A percentile compares a stretch with the other conserved stretches of the same genome.
These are phyloP conservation scores for Hylodesmum podocarpum DNA, from an alignment of 306 rosid genomes.

Conservation along the genomic window DNA sequence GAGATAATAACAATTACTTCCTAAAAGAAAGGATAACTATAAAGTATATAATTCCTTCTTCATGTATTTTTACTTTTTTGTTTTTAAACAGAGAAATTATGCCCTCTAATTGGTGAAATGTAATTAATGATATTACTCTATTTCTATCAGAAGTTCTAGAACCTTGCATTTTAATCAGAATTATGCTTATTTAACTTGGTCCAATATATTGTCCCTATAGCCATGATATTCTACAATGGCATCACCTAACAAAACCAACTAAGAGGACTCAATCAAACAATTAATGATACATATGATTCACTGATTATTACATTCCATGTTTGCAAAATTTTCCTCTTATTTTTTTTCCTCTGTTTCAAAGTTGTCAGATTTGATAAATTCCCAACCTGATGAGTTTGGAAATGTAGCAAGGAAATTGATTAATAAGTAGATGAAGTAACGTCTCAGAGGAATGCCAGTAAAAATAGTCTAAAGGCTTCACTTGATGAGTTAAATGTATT, in stretches of 20 bases:
- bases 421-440: not conserved
- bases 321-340: not conserved
- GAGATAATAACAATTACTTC: not conserved
- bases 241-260: conserved; percentile 30
- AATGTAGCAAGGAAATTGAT: conserved; percentile 18
- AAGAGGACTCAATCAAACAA: not conserved
- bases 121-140: not conserved
- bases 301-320: not conserved
- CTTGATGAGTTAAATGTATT: conserved; percentile 16
- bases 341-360: not conserved
- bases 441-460: not conserved
- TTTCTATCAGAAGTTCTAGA: not conserved
- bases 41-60: not conserved
- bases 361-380: not conserved
- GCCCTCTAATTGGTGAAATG: not conserved
- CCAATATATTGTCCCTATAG: not conserved
- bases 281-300: not conserved
- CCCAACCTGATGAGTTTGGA: conserved; percentile 1
- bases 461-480: not conserved
- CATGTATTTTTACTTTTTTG: not conserved
- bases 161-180: not conserved
- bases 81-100: not conserved
- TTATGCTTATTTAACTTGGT: not conserved
- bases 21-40: not conserved
- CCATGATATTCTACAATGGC: not conserved